A percentile compares a stretch with the other conserved stretches of the same genome.
Evolutionary conservation across 2,329 filamentous ascomycete species (phyloP).

Genomic region (Zymoseptoria ardabiliae): DNA sequence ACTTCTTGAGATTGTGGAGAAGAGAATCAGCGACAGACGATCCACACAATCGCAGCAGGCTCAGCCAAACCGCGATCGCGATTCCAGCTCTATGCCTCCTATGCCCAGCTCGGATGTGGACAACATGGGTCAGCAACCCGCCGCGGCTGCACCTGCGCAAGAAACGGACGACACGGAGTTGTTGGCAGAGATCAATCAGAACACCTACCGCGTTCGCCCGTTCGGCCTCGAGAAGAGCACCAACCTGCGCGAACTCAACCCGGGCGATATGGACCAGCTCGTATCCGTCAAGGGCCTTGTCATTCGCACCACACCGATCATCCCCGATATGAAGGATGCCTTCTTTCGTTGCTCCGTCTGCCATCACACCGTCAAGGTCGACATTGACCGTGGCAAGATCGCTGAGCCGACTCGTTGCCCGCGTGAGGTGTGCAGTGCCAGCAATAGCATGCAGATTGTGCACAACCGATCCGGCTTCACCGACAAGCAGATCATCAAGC

Average conservation of each 20-base stretch:
- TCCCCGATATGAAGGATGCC: slow-evolving; percentile 97
- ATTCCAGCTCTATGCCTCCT: slow-evolving; percentile 65
- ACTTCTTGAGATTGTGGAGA: slow-evolving; percentile 81
- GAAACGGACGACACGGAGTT: slow-evolving; percentile 54
- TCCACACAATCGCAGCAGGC: slow-evolving; percentile 26
- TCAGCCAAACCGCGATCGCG: slow-evolving; percentile 25
- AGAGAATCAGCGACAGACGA: slow-evolving; percentile 63
- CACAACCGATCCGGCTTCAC: slow-evolving; percentile 93
- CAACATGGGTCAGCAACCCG: slow-evolving; percentile 28
- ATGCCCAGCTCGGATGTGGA: slow-evolving; percentile 71
- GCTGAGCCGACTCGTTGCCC: slow-evolving; percentile 88
- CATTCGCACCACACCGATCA: slow-evolving; percentile 90
- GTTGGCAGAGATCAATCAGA: slow-evolving; percentile 67
- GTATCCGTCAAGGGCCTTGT: slow-evolving; percentile 93
- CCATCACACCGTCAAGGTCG: slow-evolving; percentile 81
- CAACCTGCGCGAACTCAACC: slow-evolving; percentile 91
- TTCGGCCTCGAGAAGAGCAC: slow-evolving; percentile 81
- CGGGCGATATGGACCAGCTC: slow-evolving; percentile 91
- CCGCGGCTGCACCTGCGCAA: slow-evolving; percentile 30
- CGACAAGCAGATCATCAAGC: slow-evolving; percentile 97
- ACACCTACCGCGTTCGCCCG: slow-evolving; percentile 77
- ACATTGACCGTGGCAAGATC: slow-evolving; percentile 92
- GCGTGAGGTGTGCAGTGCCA: slow-evolving; percentile 68
- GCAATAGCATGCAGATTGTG: slow-evolving; percentile 96
- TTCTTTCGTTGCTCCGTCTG: slow-evolving; percentile 96